Conservation (phyloP, 768 basidiomycete genomes). For the Lactarius indigo region DNA sequence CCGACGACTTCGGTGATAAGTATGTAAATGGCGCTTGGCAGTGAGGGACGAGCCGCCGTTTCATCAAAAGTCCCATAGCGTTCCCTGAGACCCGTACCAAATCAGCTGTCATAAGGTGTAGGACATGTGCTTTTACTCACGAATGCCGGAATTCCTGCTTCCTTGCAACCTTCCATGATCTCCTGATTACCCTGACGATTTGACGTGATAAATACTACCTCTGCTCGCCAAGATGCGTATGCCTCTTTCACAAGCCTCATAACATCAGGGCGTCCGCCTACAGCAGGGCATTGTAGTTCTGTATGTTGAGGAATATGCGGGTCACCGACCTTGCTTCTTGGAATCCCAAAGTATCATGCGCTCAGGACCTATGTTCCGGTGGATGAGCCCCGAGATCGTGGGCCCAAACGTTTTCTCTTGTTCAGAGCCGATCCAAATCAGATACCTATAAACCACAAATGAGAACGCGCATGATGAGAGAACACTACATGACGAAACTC, state of each 20-base stretch:
- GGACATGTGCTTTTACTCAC: conserved; percentile 20
- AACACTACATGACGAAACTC: conserved; percentile 25
- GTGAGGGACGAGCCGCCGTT: not conserved
- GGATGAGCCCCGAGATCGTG: conserved; percentile 71
- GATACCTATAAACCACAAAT: conserved; percentile 47
- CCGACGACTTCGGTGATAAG: not conserved
- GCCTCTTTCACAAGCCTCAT: conserved; percentile 73
- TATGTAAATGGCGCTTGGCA: not conserved
- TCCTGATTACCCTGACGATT: conserved; percentile 76
- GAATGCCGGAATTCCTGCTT: conserved; percentile 55
- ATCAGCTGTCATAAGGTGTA: not conserved
- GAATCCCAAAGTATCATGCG: conserved; percentile 76
- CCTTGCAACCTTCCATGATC: conserved; percentile 76
- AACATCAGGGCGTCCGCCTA: conserved; percentile 68
- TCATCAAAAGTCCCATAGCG: conserved; percentile 64
- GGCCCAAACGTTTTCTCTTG: conserved; percentile 84
- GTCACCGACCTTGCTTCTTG: conserved; percentile 43
- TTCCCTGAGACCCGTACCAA: conserved; percentile 36
- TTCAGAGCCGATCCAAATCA: conserved; percentile 84
- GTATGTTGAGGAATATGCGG: not conserved
- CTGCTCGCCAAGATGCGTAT: conserved; percentile 66
- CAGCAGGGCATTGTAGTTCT: not conserved
- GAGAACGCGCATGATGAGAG: not conserved
- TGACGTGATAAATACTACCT: conserved; percentile 84
- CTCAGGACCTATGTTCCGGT: conserved; percentile 67